Evolutionary conservation across 1,284 basidiomycete genomes (phyloP).

Genomic region (Cutaneotrichosporon sp.): DNA sequence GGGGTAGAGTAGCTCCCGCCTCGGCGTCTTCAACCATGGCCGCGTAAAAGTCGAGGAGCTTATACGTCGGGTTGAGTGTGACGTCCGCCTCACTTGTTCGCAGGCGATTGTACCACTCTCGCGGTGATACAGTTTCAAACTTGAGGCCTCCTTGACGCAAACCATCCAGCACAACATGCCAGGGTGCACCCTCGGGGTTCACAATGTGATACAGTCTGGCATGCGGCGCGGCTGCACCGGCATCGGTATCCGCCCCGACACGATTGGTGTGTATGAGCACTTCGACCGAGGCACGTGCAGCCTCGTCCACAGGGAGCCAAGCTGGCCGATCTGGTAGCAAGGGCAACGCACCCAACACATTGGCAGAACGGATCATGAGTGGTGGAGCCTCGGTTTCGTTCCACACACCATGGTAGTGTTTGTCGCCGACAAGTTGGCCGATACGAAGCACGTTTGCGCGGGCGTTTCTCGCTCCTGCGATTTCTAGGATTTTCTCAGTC

Average conservation of each 20-base stretch:
- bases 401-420: conserved; percentile 54
- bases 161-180: conserved; percentile 59
- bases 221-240: not conserved
- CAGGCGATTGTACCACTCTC: conserved; percentile 54
- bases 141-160: conserved; percentile 60
- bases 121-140: conserved; percentile 66
- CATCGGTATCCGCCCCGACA: not conserved
- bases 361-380: conserved; percentile 49
- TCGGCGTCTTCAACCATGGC: not conserved
- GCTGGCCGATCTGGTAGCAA: conserved; percentile 50
- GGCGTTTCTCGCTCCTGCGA: not conserved
- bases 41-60: conserved; percentile 48
- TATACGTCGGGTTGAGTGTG: conserved; percentile 53
- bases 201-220: conserved; percentile 61
- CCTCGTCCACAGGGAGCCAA: conserved; percentile 59
- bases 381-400: conserved; percentile 57
- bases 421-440: conserved; percentile 46
- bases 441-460: conserved; percentile 27
- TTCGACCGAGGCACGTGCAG: conserved; percentile 54
- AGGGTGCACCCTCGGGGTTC: conserved; percentile 49
- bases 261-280: conserved; percentile 37
- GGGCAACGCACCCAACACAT: conserved; percentile 52
- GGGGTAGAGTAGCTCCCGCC: not conserved
- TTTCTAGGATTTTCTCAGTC: conserved; percentile 55
- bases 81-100: conserved; percentile 50